These are phyloP conservation scores for Coleophoma eucalyptorum DNA, from an alignment of 2,329 filamentous ascomycete species.

Conservation along the genomic window DNA sequence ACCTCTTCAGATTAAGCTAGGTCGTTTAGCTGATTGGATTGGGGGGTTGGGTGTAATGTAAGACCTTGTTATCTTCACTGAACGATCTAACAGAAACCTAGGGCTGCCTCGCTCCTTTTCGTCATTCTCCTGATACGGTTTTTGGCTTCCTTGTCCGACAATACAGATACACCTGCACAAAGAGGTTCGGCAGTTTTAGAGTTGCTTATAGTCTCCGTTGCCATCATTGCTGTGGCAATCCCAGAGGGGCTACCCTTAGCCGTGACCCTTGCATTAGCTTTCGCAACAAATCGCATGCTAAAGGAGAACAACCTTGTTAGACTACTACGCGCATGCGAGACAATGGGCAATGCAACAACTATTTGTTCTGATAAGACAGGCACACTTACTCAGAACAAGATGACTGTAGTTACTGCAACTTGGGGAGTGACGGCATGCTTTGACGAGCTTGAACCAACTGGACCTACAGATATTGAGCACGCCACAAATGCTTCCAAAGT, in stretches of 20 bases:
- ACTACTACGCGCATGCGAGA: slow-evolving; percentile 58
- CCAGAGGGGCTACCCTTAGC: slow-evolving; percentile 59
- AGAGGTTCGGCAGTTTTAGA: slow-evolving; percentile 57
- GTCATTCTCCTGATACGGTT: slow-evolving; percentile 75
- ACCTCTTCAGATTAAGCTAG: slow-evolving; percentile 70
- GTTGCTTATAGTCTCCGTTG: slow-evolving; percentile 57
- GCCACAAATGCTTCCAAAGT: slow-evolving; percentile 24
- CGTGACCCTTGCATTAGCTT: slow-evolving; percentile 60
- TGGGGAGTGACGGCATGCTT: slow-evolving; percentile 26
- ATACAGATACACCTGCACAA: slow-evolving; percentile 37
- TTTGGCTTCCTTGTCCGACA: slow-evolving; percentile 52
- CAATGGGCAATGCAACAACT: slow-evolving; percentile 64
- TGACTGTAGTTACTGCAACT: slow-evolving; percentile 67
- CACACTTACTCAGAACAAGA: slow-evolving; percentile 67
- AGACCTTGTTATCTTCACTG: slow-evolving; percentile 51
- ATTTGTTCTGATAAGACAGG: slow-evolving; percentile 76
- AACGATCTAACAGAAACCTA: background rate
- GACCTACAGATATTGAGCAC: slow-evolving; percentile 21
- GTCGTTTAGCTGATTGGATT: slow-evolving; percentile 73
- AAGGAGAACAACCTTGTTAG: slow-evolving; percentile 64
- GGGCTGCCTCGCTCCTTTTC: slow-evolving; percentile 36
- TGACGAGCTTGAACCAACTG: no score
- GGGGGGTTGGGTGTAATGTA: slow-evolving; percentile 65
- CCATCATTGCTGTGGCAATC: slow-evolving; percentile 60
- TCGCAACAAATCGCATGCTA: slow-evolving; percentile 59